Evolutionary conservation across 2,329 filamentous ascomycete species (phyloP).

Genomic region (Dryadomyces quercivorus): DNA sequence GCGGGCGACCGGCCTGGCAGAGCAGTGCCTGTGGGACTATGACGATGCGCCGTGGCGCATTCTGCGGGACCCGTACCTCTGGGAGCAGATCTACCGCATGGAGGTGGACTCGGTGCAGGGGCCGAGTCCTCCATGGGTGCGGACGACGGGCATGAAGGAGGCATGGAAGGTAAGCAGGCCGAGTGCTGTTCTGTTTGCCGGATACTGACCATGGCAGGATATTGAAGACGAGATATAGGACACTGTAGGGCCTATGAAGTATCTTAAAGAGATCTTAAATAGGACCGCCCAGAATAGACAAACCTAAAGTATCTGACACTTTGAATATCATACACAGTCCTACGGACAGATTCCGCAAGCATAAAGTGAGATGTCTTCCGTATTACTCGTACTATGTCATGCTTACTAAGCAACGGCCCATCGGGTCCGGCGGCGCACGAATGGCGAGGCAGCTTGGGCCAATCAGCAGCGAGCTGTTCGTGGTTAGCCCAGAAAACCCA

Average conservation of each 20-base stretch:
- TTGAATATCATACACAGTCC: too few species aligned
- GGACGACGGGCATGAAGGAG: conserved; percentile 49
- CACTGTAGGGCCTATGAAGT: too few species aligned
- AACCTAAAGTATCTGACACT: too few species aligned
- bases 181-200: background rate
- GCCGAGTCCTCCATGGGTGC: conserved; percentile 43
- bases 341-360: too few species aligned
- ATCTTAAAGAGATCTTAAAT: too few species aligned
- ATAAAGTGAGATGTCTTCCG: too few species aligned
- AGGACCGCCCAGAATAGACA: too few species aligned
- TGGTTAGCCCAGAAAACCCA: conserved; percentile 9
- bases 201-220: background rate
- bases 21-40: conserved; percentile 29
- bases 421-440: background rate
- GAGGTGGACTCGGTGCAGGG: conserved; percentile 49
- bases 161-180: conserved; percentile 39
- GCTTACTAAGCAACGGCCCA: too few species aligned
- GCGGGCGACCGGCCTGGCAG: conserved; percentile 53
- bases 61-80: conserved; percentile 43
- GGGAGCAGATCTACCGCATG: conserved; percentile 48
- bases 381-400: too few species aligned
- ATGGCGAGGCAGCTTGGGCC: conserved; percentile 17
- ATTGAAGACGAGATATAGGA: background rate
- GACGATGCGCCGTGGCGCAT: conserved; percentile 33
- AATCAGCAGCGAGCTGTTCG: conserved; percentile 19